A percentile compares a stretch with the other conserved stretches of the same genome.
Evolutionary conservation across 768 basidiomycete species (phyloP).

Genomic region (Hypholoma sublateritium): DNA sequence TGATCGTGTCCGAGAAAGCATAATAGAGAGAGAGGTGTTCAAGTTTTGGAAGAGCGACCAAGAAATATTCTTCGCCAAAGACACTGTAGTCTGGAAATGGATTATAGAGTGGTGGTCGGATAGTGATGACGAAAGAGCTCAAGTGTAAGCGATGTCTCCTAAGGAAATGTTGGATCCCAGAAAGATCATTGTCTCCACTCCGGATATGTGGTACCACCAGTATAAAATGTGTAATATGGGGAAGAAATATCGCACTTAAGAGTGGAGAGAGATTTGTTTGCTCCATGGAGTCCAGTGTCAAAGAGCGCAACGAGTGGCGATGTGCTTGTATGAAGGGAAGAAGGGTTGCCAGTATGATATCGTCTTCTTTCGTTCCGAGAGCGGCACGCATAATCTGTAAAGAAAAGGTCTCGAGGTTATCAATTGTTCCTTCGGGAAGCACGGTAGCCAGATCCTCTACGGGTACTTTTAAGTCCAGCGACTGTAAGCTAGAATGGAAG

Average conservation of each 20-base stretch:
- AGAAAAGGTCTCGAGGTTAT: background rate
- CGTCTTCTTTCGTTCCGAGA: background rate
- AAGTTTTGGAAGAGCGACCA: background rate
- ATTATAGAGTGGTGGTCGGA: background rate
- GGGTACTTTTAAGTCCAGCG: background rate
- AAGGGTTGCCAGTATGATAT: background rate
- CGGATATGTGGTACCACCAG: background rate
- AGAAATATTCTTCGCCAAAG: background rate
- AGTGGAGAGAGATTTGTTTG: background rate
- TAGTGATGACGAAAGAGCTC: background rate
- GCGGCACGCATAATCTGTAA: background rate
- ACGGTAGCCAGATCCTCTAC: background rate
- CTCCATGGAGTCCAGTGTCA: background rate
- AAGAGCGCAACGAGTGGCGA: background rate
- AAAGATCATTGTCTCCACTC: background rate
- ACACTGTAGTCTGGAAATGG: background rate
- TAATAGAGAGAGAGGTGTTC: background rate
- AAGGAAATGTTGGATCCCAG: background rate
- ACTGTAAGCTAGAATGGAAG: background rate
- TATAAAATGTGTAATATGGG: background rate
- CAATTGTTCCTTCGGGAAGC: background rate
- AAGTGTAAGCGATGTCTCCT: background rate
- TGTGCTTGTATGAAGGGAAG: slow-evolving; percentile 3
- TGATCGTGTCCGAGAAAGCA: background rate
- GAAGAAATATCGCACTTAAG: background rate